Evolutionary conservation across 2,329 filamentous ascomycete genomes (phyloP), one percentile per base, ranked within the genome.

Genomic region (Rhynchosporium graminicola): DNA sequence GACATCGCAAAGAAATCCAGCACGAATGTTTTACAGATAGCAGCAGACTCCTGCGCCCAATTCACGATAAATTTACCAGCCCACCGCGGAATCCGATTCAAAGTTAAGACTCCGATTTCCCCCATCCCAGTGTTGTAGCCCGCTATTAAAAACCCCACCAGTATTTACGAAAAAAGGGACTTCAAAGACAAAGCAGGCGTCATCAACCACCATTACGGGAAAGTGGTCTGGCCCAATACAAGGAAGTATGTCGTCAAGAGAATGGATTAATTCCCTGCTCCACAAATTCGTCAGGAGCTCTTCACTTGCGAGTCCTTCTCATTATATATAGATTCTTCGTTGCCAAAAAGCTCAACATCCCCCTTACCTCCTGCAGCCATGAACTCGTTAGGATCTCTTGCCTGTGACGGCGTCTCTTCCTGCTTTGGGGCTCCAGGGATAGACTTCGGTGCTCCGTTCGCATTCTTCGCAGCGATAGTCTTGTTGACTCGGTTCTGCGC

Each of bases 301-400:
- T 61, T 60, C 36, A 50, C 59, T 58, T 7, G 28, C 36, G 54
- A 47, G 5, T 80, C 79, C 2, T 73, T 66, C 61, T 76, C 74
- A 12, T 79, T 74, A 69, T 85, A 86, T 62, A 80, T 77, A 43
- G 72, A 75, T 29, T 73, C 74, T 59, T 91, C 88, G 56, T 91
- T 80, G 9, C 83, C 85, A 73, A 87, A 97, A 13, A 97, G 80
- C 48, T 83, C 80, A 75, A 92, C 86, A 71, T 98, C 94, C 4
- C 92, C 94, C 71, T 90, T 91, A 15, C 92, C 92, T 45, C 94
- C 94, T 80, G 96, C 83, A 65, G 88, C 84, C 75, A 92, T 88
- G 69, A 97, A 98, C 70, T 95, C 92, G 4, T 83, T 80, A 0
- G 91, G 82, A 38, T 85, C 83, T 61, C 91, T 82, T 64, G 87